Conservation (phyloP, 2,329 filamentous ascomycete species). For the Zelopaecilomyces penicillatus region DNA sequence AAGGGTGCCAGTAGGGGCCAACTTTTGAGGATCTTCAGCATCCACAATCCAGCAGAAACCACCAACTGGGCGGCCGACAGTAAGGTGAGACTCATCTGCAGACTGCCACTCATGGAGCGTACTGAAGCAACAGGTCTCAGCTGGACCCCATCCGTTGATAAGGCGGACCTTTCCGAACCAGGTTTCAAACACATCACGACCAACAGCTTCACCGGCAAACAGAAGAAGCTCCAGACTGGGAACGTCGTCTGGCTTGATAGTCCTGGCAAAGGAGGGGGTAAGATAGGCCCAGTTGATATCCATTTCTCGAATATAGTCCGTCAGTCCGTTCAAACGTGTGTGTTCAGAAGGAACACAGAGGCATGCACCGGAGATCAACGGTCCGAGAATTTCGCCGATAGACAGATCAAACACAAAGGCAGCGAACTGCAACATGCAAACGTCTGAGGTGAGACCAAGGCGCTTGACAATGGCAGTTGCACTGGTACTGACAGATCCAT, state of each 20-base stretch:
- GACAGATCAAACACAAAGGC: conserved; percentile 4
- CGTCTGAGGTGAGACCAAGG: too few species aligned
- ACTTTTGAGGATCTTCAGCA: conserved; percentile 24
- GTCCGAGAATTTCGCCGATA: conserved; percentile 2
- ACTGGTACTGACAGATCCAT: too few species aligned
- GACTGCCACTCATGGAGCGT: background rate
- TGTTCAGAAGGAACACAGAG: conserved; percentile 10
- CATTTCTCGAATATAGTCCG: background rate
- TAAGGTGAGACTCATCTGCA: background rate
- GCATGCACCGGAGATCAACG: conserved; percentile 7
- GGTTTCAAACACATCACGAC: background rate
- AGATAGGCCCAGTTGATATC: background rate
- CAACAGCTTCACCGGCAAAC: conserved; percentile 2
- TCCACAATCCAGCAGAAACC: background rate
- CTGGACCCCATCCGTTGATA: background rate
- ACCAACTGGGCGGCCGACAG: too few species aligned
- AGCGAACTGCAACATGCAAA: conserved; percentile 6
- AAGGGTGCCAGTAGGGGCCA: conserved; percentile 31
- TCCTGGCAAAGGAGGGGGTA: background rate
- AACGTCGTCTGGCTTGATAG: background rate
- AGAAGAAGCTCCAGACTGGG: conserved; percentile 4
- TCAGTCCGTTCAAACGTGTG: conserved; percentile 4
- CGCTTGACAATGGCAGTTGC: too few species aligned
- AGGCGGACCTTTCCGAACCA: background rate
- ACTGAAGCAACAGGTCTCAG: background rate